phyloP scores from a whole-genome alignment of 306 rosid species.

The Medicago arabica region DNA sequence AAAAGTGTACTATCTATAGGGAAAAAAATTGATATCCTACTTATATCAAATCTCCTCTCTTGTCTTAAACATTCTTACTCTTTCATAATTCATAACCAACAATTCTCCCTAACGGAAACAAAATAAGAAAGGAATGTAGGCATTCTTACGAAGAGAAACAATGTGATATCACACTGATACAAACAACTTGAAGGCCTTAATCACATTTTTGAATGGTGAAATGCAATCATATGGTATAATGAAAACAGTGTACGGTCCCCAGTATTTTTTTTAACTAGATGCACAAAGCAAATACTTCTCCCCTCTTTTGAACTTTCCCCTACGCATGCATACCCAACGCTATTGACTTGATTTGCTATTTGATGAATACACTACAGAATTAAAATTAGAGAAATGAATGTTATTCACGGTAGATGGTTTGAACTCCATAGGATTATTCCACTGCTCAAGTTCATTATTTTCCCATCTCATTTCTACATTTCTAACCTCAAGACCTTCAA shows the following conservation, averaged over 20 bases:
- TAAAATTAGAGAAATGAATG: conserved; percentile 66
- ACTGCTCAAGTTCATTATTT: conserved; percentile 46
- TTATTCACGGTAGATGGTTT: conserved; percentile 76
- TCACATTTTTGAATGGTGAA: conserved; percentile 21
- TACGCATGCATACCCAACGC: conserved; percentile 16
- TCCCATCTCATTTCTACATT: conserved; percentile 89
- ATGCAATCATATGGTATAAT: conserved; percentile 7
- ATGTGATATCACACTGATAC: not conserved
- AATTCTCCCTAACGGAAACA: not conserved
- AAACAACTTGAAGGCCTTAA: not conserved
- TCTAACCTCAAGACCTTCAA: conserved; percentile 71
- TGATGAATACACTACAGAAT: conserved; percentile 51
- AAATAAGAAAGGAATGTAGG: not conserved
- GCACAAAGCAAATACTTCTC: conserved; percentile 33
- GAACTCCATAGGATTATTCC: conserved; percentile 90
- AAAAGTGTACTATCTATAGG: not conserved
- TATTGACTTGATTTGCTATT: conserved; percentile 20
- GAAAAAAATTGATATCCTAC: not conserved
- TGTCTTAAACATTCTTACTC: not conserved
- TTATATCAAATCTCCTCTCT: not conserved
- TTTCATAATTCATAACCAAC: not conserved
- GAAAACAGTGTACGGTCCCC: not conserved
- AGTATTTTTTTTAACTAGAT: not conserved
- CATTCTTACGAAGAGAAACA: not conserved
- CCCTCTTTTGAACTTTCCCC: conserved; percentile 8